These are phyloP conservation scores for Saccharomyces pastorianus DNA, from an alignment of 1,139 yeast species.

Conservation along the genomic window DNA sequence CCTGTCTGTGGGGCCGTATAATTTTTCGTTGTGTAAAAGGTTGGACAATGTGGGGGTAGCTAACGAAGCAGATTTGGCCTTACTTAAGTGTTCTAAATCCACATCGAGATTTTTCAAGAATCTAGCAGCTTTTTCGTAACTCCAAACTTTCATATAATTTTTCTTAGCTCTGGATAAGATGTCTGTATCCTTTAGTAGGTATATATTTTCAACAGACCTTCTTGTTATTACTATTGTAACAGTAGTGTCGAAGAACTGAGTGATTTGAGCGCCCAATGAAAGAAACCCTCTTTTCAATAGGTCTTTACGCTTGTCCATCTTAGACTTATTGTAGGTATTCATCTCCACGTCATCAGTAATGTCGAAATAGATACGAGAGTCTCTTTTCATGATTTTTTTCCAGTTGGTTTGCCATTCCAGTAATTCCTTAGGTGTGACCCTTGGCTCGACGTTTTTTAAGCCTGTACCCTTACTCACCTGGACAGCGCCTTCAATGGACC, in stretches of 20 bases:
- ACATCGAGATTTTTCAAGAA: constrained; percentile 65
- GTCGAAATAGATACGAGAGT: constrained; percentile 73
- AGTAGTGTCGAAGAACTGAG: constrained; percentile 65
- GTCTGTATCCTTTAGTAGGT: constrained; percentile 44
- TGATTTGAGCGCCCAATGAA: constrained; percentile 55
- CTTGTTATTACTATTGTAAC: constrained; percentile 82
- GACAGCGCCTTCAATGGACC: constrained; percentile 32
- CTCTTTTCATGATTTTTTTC: constrained; percentile 62
- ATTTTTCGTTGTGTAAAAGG: constrained; percentile 72
- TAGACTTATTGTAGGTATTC: constrained; percentile 36
- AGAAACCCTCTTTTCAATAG: constrained; percentile 39
- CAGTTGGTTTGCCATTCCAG: constrained; percentile 75
- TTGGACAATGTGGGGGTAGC: constrained; percentile 43
- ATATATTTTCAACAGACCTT: constrained; percentile 35
- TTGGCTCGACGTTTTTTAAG: constrained; percentile 15
- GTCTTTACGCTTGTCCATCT: constrained; percentile 47
- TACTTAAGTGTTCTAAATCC: constrained; percentile 32
- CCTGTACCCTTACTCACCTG: constrained; percentile 19
- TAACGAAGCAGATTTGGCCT: constrained; percentile 8
- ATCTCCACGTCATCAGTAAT: constrained; percentile 45
- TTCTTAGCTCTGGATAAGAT: constrained; percentile 57
- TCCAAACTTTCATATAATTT: constrained; percentile 70
- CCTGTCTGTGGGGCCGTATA: constrained; percentile 80
- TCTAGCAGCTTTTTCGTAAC: constrained; percentile 73
- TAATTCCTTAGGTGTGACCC: constrained; percentile 38